phyloP scores from a whole-genome alignment of 2,329 filamentous ascomycete genomes.

The Microsporum canis region DNA sequence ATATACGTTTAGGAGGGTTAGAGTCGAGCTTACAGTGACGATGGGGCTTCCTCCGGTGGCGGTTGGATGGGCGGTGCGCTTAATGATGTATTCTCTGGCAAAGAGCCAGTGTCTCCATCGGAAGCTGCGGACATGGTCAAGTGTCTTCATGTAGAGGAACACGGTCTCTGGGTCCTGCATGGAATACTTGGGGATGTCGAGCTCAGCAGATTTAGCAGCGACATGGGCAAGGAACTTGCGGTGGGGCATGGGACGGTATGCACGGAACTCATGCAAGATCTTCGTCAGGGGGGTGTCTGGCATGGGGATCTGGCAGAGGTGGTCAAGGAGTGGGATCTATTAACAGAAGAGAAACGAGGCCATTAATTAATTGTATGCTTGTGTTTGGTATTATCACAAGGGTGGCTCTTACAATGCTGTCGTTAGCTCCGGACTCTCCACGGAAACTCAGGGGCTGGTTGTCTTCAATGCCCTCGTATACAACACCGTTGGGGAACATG shows the following conservation, averaged over 20 bases:
- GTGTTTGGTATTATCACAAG: not conserved
- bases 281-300: slow-evolving; percentile 77
- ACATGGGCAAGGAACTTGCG: slow-evolving; percentile 72
- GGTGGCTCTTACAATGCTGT: slow-evolving; percentile 55
- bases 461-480: slow-evolving; percentile 74
- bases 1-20: not conserved
- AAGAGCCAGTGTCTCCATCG: slow-evolving; percentile 42
- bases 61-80: slow-evolving; percentile 35
- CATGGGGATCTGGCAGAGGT: slow-evolving; percentile 76
- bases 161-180: slow-evolving; percentile 31
- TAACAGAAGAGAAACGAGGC: not conserved
- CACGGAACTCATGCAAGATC: slow-evolving; percentile 77
- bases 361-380: not conserved
- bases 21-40: slow-evolving; percentile 29
- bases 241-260: slow-evolving; percentile 82
- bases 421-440: slow-evolving; percentile 86
- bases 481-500: slow-evolving; percentile 86
- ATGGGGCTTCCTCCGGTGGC: slow-evolving; percentile 41
- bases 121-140: slow-evolving; percentile 40
- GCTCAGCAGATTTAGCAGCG: slow-evolving; percentile 40
- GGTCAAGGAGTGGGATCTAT: slow-evolving; percentile 73
- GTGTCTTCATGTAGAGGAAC: slow-evolving; percentile 34
- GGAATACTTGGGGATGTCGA: slow-evolving; percentile 30
- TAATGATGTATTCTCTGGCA: slow-evolving; percentile 39
- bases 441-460: slow-evolving; percentile 66